Evolutionary conservation across 345 rosid species (phyloP), one percentile per base, ranked within the genome.

Genomic region (Triadica sebifera): DNA sequence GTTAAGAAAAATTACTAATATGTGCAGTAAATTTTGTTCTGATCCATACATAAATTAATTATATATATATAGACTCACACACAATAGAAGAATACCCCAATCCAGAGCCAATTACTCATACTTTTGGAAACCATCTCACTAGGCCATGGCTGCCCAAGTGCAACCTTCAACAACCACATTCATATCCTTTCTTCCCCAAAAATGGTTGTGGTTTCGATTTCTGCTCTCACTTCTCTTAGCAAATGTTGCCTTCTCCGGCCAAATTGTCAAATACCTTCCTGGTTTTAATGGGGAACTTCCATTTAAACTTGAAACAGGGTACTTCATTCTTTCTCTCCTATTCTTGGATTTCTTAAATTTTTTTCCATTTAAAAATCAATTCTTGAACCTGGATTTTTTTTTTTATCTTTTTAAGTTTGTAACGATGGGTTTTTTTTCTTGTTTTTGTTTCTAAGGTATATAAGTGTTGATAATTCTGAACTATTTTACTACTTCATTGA

Each of bases 261-360:
- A 74, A 39, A 22, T 53, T 0, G 81, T 90, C 13, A 76, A 80
- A 77, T 82, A 76, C 57, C 91, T 89, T 77, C 95, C 93, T 20
- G 95, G 93, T 74, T 87, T 87, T 58, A 71, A 85, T 34, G 95
- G 93, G 3, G 76, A 86, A 71, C 91, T 90, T 51, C 93, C 93
- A 53, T 90, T 90, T 57, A 58, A 84, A 52, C 87, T 90, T 24
- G 91, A 90, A 85, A 90, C 96, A 4, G 96, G 93, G 96, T 89
- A 73, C 64, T 59, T 10, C 5, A 2, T 69, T 55, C 15, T 57
- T 15, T 29, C 1, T 19, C 63, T 53, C 57, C 24, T 19, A 24
- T 34, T 71, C 45, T 8, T 39, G 45, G 45, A 19, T 41, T 55
- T 69, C 66, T 24, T 47, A 2, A 12, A 5, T 17, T 70, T 6